Evolutionary conservation across 1,284 basidiomycete genomes (phyloP), one percentile per base, ranked within the genome.

Genomic region (Puccinia hordei): DNA sequence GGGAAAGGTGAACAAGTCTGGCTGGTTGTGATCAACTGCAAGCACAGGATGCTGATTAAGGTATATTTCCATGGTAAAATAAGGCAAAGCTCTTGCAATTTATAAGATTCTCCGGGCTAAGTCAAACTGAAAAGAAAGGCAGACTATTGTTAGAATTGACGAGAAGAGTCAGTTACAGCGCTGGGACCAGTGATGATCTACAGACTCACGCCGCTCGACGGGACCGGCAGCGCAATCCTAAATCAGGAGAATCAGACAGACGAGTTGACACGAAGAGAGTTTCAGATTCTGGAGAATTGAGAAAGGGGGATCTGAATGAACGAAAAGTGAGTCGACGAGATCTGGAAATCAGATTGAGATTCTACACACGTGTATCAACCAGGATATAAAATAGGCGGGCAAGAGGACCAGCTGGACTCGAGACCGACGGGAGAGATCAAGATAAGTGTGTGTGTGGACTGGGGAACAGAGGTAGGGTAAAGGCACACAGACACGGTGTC

Each of bases 1-100:
- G n/a, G 63, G 63, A 46, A 66, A 66, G 63, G 63, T 66, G n/a
- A 66, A 5, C n/a, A 66, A 35, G 38, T 66, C 63, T 19, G 63
- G 19, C 41, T 66, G 9, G 33, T 17, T n/a, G 61, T 35, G 33
- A 38, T 38, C 33, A 41, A n/a, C n/a, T n/a, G n/a, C n/a, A n/a
- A 30, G 33, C 15, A 13, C 6, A 22, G 61, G 19, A 22, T n/a
- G 61, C 22, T 63, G 61, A 6, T 17, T 63, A 12, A 63, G 13
- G 63, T 46, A 66, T 44, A 66, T 6, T 24, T 66, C 63, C 63
- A 66, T 66, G n/a, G 10, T 46, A 24, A 17, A 44, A 46, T n/a
- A 46, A 15, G 46, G 35, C 3, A 2, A 38, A 19, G 8, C 15
- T n/a, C 3, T 41, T 30, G 9, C 27, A 38, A 63, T 35, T 38